Evolutionary conservation across 164 flowering plant genomes (phyloP), one percentile per base, ranked within the genome.

Genomic region (Liquidambar formosana): DNA sequence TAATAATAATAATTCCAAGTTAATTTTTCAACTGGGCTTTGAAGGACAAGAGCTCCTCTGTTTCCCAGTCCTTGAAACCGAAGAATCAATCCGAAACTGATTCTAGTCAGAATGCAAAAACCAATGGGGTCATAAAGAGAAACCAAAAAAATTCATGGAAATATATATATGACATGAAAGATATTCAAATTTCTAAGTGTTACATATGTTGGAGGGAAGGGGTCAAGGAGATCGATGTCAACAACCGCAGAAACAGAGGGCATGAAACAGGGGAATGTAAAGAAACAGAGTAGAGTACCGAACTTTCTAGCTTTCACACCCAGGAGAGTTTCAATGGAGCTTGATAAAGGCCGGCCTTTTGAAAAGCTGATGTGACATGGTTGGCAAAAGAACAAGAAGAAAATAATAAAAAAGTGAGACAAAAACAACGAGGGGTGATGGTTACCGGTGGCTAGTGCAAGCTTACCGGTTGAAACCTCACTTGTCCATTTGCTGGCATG

Each of bases 231-330:
- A 8, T 14, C 22, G 21, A 12, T 5, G 19, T 19, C 57, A 21
- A 54, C 27, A 8, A 12, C 15, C 2, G 22, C 27, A 21, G 16
- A 19, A 58, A 12, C 43, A 26, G 43, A 58, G 43, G 43, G 43
- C 43, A 58, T 16, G 38, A 58, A 58, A 56, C 43, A 58, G 21
- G 26, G 61, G 23, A 57, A 26, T 57, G 61, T 57, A 38, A 57
- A 57, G 28, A 58, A 41, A 58, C 27, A 18, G 28, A 8, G 26
- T 8, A 1, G 9, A 9, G 27, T 21, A 21, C 4, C 9, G 2
- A 21, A 12, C 10, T 21, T 1, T 8, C 26, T 8, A 11, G 26
- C 27, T 21, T 25, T 13, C 15, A 10, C 57, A 13, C 11, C 28
- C 58, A 54, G 21, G 21, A 23, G 25, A 18, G 1, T 52, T 54